Conservation (phyloP, 2,329 filamentous ascomycete species). For the Chaetothyriales sp. region DNA sequence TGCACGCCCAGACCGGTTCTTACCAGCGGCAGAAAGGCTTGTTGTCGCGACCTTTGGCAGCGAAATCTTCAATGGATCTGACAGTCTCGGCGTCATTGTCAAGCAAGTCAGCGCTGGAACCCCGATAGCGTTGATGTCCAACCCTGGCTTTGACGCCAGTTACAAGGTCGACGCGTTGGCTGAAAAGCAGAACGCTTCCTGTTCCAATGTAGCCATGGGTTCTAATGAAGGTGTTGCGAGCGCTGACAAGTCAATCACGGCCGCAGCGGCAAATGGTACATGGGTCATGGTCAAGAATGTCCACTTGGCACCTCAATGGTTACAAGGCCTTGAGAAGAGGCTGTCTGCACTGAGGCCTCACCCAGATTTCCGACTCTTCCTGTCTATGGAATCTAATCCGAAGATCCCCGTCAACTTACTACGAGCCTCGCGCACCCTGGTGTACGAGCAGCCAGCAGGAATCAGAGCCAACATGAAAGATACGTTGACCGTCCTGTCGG, state of each 20-base stretch:
- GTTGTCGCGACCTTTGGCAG: constrained; percentile 72
- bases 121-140: constrained; percentile 85
- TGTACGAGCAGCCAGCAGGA: constrained; percentile 96
- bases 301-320: constrained; percentile 86
- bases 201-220: constrained; percentile 97
- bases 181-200: constrained; percentile 65
- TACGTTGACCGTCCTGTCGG: constrained; percentile 69
- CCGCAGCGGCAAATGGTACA: constrained; percentile 76
- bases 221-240: constrained; percentile 86
- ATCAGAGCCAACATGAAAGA: constrained; percentile 98
- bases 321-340: constrained; percentile 93
- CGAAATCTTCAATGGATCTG: constrained; percentile 66
- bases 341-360: constrained; percentile 92
- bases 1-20: constrained; percentile 88
- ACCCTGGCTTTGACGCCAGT: constrained; percentile 90
- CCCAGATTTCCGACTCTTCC: constrained; percentile 80
- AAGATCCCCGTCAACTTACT: constrained; percentile 96
- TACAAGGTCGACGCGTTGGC: constrained; percentile 98
- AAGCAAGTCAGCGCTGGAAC: constrained; percentile 69
- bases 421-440: constrained; percentile 81
- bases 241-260: constrained; percentile 88
- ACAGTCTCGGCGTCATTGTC: constrained; percentile 75
- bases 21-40: constrained; percentile 85
- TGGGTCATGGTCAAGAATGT: constrained; percentile 99
- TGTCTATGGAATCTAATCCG: constrained; percentile 93